phyloP scores from a whole-genome alignment of 2,329 filamentous ascomycete genomes.

The Fusarium tricinctum region DNA sequence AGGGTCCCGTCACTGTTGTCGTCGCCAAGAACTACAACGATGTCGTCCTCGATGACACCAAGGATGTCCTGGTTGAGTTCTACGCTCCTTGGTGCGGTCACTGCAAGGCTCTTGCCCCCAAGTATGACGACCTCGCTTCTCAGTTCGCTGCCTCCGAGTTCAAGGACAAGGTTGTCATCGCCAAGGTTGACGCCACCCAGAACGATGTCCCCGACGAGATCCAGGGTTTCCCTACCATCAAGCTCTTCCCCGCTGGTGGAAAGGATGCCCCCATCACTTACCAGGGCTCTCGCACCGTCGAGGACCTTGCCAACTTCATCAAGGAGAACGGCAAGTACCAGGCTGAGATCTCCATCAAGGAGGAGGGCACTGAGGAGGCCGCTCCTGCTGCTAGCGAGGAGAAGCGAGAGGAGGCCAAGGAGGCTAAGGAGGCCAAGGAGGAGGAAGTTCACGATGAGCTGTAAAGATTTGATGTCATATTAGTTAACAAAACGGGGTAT shows the following conservation, averaged over 20 bases:
- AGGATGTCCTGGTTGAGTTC: constrained; percentile 98
- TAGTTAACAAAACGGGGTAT: constrained; percentile 50
- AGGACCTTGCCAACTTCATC: constrained; percentile 93
- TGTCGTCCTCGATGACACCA: constrained; percentile 90
- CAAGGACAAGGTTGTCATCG: constrained; percentile 88
- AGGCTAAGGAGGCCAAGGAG: constrained; percentile 58
- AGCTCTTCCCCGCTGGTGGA: constrained; percentile 91
- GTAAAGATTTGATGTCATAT: constrained; percentile 64
- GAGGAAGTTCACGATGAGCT: constrained; percentile 79
- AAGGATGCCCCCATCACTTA: constrained; percentile 91
- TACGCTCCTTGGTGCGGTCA: constrained; percentile 99
- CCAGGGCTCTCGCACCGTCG: constrained; percentile 86
- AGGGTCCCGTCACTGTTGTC: constrained; percentile 87
- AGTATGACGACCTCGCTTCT: constrained; percentile 92
- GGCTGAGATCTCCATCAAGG: constrained; percentile 73
- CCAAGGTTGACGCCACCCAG: constrained; percentile 95
- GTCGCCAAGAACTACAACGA: constrained; percentile 96
- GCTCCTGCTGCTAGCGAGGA: constrained; percentile 67
- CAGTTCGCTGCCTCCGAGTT: constrained; percentile 83
- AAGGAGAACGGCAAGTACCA: constrained; percentile 95
- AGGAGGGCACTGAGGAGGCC: constrained; percentile 69
- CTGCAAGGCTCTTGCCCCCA: constrained; percentile 97
- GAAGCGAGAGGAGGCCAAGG: constrained; percentile 62
- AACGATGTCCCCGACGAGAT: constrained; percentile 99
- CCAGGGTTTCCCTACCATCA: constrained; percentile 98